phyloP scores from a whole-genome alignment of 352 stramenopile genomes.

The Pythium sukuiense region DNA sequence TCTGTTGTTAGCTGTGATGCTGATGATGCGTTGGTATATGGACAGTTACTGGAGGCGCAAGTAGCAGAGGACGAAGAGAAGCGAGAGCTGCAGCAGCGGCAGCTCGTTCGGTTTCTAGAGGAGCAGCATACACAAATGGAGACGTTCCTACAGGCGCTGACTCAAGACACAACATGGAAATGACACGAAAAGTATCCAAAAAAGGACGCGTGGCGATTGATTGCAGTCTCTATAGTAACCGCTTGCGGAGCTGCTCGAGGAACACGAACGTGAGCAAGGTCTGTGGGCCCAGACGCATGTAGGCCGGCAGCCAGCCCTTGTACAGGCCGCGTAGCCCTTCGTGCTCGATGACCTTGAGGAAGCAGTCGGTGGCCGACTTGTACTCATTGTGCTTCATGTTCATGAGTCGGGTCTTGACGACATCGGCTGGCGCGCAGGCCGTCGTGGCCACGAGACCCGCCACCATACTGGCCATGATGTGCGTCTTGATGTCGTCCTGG shows the following conservation, averaged over 20 bases:
- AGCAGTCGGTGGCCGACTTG: slow-evolving; percentile 77
- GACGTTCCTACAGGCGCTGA: slow-evolving; percentile 26
- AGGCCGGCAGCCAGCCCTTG: slow-evolving; percentile 82
- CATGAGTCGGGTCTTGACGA: slow-evolving; percentile 85
- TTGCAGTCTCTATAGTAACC: slow-evolving; percentile 43
- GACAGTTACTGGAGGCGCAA: slow-evolving; percentile 11
- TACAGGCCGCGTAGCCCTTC: slow-evolving; percentile 78
- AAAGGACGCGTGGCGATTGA: background rate
- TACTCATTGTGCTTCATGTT: slow-evolving; percentile 85
- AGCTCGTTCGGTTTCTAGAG: slow-evolving; percentile 17
- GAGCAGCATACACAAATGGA: slow-evolving; percentile 24
- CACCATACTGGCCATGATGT: slow-evolving; percentile 75
- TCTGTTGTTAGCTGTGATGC: background rate
- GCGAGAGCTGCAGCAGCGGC: slow-evolving; percentile 10
- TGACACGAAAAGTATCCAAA: slow-evolving; percentile 1
- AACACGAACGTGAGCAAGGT: slow-evolving; percentile 88
- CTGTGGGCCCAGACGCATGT: slow-evolving; percentile 82
- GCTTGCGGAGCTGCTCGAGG: slow-evolving; percentile 74
- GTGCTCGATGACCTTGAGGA: slow-evolving; percentile 74
- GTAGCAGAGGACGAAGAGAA: slow-evolving; percentile 10
- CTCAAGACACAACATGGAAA: slow-evolving; percentile 26
- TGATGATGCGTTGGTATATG: background rate
- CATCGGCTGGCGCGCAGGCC: slow-evolving; percentile 72
- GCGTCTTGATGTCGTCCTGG: slow-evolving; percentile 69
- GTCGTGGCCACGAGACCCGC: slow-evolving; percentile 78